phyloP scores from a whole-genome alignment of 179 eudicot species.

The Sideroxylon spinosum region DNA sequence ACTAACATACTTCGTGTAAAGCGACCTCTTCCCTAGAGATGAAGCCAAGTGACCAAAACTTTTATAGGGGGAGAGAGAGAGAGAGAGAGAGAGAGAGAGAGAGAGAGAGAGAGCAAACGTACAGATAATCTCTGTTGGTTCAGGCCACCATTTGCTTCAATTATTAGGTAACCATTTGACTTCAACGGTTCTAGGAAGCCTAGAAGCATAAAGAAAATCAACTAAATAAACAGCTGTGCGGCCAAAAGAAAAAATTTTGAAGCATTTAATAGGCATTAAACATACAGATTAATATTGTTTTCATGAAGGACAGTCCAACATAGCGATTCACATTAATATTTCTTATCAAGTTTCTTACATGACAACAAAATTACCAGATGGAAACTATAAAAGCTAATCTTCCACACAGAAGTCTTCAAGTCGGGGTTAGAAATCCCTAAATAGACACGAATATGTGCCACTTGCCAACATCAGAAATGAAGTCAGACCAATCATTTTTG shows the following conservation, averaged over 20 bases:
- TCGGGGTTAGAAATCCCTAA: background rate
- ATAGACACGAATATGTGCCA: background rate
- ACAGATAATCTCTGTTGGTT: slow-evolving; percentile 94
- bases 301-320: background rate
- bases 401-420: background rate
- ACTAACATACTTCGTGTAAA: background rate
- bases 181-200: slow-evolving; percentile 53
- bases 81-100: slow-evolving; percentile 13
- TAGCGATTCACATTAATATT: background rate
- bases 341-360: background rate
- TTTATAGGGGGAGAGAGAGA: background rate
- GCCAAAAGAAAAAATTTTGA: background rate
- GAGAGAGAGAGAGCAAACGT: slow-evolving; percentile 26
- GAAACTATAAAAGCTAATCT: background rate
- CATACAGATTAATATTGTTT: background rate
- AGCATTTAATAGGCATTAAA: slow-evolving; percentile 2
- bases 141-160: slow-evolving; percentile 98
- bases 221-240: background rate
- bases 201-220: slow-evolving; percentile 15
- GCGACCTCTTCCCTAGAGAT: background rate
- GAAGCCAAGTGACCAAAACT: background rate
- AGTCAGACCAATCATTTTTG: background rate
- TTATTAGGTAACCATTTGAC: slow-evolving; percentile 86
- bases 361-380: background rate
- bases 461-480: background rate